Evolutionary conservation across 805 yeast species (phyloP).

Genomic region (Naumovozyma castellii): DNA sequence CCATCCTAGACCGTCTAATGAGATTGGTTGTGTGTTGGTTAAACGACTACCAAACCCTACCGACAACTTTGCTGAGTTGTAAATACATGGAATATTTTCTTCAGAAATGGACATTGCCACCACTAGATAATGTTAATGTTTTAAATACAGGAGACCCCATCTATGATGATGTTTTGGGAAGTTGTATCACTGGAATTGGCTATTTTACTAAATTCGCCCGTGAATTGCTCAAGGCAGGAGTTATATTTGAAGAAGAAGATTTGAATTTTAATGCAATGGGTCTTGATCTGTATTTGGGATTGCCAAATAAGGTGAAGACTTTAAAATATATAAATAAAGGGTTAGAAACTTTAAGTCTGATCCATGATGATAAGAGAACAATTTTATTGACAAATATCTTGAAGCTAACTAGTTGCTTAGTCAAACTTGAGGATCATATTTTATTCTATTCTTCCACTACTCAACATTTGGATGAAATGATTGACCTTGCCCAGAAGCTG

Average conservation of each 20-base stretch:
- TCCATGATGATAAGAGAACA: constrained; percentile 1
- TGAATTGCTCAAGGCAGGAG: constrained; percentile 44
- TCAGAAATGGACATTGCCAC: constrained; percentile 26
- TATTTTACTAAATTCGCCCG: constrained; percentile 42
- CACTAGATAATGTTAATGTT: background rate
- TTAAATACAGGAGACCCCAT: constrained; percentile 23
- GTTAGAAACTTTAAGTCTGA: constrained; percentile 14
- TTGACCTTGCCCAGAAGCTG: constrained; percentile 5
- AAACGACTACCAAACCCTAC: constrained; percentile 52
- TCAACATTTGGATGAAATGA: constrained; percentile 10
- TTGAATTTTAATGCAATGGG: constrained; percentile 56
- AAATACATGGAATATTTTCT: constrained; percentile 58
- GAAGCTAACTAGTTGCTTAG: constrained; percentile 24
- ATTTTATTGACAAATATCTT: constrained; percentile 12
- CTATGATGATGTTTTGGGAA: constrained; percentile 43
- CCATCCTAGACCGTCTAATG: constrained; percentile 46
- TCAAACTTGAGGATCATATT: constrained; percentile 19
- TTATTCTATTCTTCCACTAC: constrained; percentile 9
- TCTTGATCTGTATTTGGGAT: constrained; percentile 32
- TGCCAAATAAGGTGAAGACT: constrained; percentile 16
- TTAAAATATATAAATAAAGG: constrained; percentile 27
- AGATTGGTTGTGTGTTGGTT: constrained; percentile 63
- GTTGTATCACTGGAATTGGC: constrained; percentile 44
- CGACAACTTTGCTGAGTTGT: constrained; percentile 72
- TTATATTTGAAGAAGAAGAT: constrained; percentile 68